A percentile compares a stretch with the other conserved stretches of the same genome.
These are phyloP conservation scores for Acacia acuminata DNA, from an alignment of 306 rosid genomes.

Conservation along the genomic window DNA sequence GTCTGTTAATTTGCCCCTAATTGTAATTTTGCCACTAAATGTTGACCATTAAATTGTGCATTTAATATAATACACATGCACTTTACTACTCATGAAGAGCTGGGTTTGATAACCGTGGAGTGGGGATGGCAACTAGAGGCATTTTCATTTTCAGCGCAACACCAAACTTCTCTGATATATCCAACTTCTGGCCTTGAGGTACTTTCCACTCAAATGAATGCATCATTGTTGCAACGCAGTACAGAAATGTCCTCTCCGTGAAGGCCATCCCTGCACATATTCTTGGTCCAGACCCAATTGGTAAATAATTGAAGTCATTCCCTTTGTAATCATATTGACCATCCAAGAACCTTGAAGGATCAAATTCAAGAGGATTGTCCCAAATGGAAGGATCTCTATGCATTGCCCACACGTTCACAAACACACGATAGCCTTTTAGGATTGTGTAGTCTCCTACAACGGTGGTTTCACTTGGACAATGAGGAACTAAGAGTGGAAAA, in stretches of 20 bases:
- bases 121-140: conserved; percentile 59
- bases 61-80: too few species aligned
- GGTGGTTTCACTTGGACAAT: conserved; percentile 53
- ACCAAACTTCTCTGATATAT: conserved; percentile 53
- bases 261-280: not conserved
- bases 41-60: too few species aligned
- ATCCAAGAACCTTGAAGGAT: conserved; percentile 57
- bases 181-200: conserved; percentile 45
- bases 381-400: conserved; percentile 60
- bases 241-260: not conserved
- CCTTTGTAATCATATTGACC: conserved; percentile 54
- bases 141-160: conserved; percentile 54
- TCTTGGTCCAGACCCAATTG: not conserved
- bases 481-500: conserved; percentile 63
- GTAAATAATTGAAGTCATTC: conserved; percentile 50
- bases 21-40: too few species aligned
- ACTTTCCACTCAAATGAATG: conserved; percentile 39
- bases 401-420: not conserved
- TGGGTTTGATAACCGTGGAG: conserved; percentile 47
- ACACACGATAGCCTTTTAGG: not conserved
- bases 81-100: conserved; percentile 31
- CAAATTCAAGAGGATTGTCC: conserved; percentile 60
- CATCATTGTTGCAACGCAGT: not conserved
- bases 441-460: conserved; percentile 47
- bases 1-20: too few species aligned